Conservation (phyloP, 495 filamentous ascomycete species). For the Aspergillus affinis region DNA sequence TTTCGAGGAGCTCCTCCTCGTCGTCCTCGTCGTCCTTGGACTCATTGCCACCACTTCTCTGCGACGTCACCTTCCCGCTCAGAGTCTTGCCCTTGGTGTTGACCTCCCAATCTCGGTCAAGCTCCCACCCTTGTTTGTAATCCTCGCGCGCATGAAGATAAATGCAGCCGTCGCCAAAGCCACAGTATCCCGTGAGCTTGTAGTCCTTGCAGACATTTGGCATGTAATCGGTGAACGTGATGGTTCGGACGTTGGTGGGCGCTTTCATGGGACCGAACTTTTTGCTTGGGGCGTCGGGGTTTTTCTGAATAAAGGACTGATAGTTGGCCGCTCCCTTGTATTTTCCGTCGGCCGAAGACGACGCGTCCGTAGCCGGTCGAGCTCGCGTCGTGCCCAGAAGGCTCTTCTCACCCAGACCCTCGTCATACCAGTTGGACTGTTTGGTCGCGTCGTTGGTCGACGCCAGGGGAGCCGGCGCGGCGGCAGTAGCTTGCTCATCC, state of each 20-base stretch:
- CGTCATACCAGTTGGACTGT: slow-evolving; percentile 85
- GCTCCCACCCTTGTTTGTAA: slow-evolving; percentile 91
- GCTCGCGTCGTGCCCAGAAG: slow-evolving; percentile 63
- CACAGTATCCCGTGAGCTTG: slow-evolving; percentile 79
- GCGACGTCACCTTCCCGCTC: slow-evolving; percentile 61
- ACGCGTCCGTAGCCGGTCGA: slow-evolving; percentile 22
- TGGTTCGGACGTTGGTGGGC: slow-evolving; percentile 84
- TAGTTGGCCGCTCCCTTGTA: slow-evolving; percentile 77
- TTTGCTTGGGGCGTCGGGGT: slow-evolving; percentile 71
- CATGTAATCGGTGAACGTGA: slow-evolving; percentile 87
- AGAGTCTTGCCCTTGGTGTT: slow-evolving; percentile 72
- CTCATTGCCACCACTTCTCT: slow-evolving; percentile 44
- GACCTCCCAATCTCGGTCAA: slow-evolving; percentile 91
- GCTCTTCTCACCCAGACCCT: slow-evolving; percentile 57
- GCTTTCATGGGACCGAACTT: slow-evolving; percentile 85
- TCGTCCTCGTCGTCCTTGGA: slow-evolving; percentile 57
- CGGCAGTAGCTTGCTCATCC: slow-evolving; percentile 58
- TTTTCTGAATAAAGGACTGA: slow-evolving; percentile 73
- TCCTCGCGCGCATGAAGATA: slow-evolving; percentile 77
- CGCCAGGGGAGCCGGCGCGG: slow-evolving; percentile 49
- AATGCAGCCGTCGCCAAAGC: slow-evolving; percentile 70
- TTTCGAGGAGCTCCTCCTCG: slow-evolving; percentile 76
- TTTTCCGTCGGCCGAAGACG: slow-evolving; percentile 55
- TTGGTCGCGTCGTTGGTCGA: slow-evolving; percentile 89
- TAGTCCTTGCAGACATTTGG: slow-evolving; percentile 97